Evolutionary conservation across 371 early-diverging fungal genomes (phyloP).

Genomic region (Mucor irregularis): DNA sequence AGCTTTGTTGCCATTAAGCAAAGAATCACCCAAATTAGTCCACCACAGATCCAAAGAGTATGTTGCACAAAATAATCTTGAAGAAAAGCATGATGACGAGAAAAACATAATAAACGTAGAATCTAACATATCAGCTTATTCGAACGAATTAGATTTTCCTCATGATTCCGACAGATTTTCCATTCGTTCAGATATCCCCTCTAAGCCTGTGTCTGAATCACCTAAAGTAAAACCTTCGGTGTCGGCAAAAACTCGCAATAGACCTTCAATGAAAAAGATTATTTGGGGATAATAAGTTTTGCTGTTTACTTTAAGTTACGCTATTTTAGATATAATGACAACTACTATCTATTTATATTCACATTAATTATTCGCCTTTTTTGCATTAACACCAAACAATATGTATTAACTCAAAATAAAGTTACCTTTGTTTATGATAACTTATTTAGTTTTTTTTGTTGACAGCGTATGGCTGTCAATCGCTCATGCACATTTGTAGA

Average conservation of each 20-base stretch:
- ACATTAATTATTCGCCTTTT: too few species aligned
- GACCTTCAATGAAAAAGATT: slow-evolving; percentile 7
- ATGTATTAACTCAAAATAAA: too few species aligned
- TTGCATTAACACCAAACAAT: too few species aligned
- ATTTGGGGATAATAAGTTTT: slow-evolving; percentile 9
- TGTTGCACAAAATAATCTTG: neutral
- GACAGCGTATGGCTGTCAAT: too few species aligned
- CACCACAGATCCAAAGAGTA: slow-evolving; percentile 1
- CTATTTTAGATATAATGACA: too few species aligned
- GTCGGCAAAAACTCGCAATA: slow-evolving; percentile 1
- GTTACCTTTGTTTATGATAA: too few species aligned
- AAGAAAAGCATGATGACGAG: neutral
- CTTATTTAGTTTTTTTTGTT: too few species aligned
- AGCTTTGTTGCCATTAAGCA: neutral
- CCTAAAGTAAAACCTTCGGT: neutral
- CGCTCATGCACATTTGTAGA: too few species aligned
- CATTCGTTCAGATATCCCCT: slow-evolving; percentile 13
- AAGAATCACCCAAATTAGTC: neutral
- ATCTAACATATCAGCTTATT: neutral
- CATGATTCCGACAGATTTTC: slow-evolving; percentile 29
- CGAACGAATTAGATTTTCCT: slow-evolving; percentile 17
- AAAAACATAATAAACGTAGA: neutral
- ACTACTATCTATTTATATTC: too few species aligned
- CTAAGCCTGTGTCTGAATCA: neutral
- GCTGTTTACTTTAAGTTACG: too few species aligned